Evolutionary conservation across 768 basidiomycete species (phyloP).

Genomic region (Podaxis pistillaris): DNA sequence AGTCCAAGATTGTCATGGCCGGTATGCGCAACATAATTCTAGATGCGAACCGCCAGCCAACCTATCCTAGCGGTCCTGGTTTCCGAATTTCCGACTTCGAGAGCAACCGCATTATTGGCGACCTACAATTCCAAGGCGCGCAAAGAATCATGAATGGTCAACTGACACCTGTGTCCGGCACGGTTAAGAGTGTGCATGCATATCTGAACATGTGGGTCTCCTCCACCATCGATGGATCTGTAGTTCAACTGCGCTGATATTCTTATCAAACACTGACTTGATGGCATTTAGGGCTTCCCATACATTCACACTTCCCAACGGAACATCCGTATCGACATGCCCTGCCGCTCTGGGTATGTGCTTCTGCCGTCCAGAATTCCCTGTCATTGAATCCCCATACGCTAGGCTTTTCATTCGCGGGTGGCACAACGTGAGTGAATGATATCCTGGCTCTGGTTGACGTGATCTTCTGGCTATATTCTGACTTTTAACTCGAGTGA

Average conservation of each 20-base stretch:
- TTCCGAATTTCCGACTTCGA: slow-evolving; percentile 75
- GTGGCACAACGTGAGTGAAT: slow-evolving; percentile 68
- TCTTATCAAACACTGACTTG: not conserved
- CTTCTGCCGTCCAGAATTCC: not conserved
- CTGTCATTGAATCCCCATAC: slow-evolving; percentile 8
- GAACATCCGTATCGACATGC: slow-evolving; percentile 67
- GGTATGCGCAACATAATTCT: slow-evolving; percentile 34
- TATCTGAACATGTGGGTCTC: slow-evolving; percentile 66
- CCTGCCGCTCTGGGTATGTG: slow-evolving; percentile 72
- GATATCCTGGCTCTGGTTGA: not conserved
- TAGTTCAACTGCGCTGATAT: not conserved
- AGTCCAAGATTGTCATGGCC: slow-evolving; percentile 67
- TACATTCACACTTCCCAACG: slow-evolving; percentile 62
- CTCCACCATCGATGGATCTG: not conserved
- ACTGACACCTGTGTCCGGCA: slow-evolving; percentile 50
- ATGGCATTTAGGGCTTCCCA: slow-evolving; percentile 50
- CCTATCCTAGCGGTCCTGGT: slow-evolving; percentile 59
- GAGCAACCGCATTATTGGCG: slow-evolving; percentile 72
- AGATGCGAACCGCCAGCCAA: not conserved
- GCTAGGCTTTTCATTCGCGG: slow-evolving; percentile 72
- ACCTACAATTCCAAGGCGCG: slow-evolving; percentile 68
- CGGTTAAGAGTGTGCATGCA: slow-evolving; percentile 68
- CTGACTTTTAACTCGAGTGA: slow-evolving; percentile 41
- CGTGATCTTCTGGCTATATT: not conserved
- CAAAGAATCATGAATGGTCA: slow-evolving; percentile 55